Conservation (phyloP, 306 rosid species). For the Hippophae rhamnoides region DNA sequence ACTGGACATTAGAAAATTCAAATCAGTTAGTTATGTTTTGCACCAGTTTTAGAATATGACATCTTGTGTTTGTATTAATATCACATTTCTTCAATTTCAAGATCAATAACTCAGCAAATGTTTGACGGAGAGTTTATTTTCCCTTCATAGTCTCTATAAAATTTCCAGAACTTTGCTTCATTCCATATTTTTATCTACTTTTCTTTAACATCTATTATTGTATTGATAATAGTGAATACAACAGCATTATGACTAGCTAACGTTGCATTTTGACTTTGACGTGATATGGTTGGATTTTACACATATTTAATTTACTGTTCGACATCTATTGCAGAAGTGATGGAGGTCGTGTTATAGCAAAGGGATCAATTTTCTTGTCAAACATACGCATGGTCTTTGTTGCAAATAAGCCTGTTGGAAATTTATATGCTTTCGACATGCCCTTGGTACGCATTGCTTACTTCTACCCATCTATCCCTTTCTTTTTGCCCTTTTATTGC, state of each 20-base stretch:
- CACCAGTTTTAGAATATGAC: too few species aligned
- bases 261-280: neutral
- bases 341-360: slow-evolving; percentile 66
- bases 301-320: neutral
- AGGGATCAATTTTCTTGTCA: slow-evolving; percentile 78
- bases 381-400: slow-evolving; percentile 86
- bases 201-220: neutral
- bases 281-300: neutral
- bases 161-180: too few species aligned
- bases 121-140: too few species aligned
- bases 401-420: slow-evolving; percentile 48
- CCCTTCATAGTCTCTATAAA: too few species aligned
- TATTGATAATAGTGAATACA: neutral
- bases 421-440: slow-evolving; percentile 73
- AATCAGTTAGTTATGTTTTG: too few species aligned
- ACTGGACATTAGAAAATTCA: too few species aligned
- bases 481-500: neutral
- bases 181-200: too few species aligned
- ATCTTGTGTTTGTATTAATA: too few species aligned
- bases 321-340: slow-evolving; percentile 25
- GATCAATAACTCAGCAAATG: too few species aligned
- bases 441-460: slow-evolving; percentile 60
- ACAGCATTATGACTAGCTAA: neutral
- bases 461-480: neutral
- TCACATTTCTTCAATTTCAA: too few species aligned